Evolutionary conservation across 148 eudicot genomes (phyloP).

Genomic region (Fagopyrum tataricum): DNA sequence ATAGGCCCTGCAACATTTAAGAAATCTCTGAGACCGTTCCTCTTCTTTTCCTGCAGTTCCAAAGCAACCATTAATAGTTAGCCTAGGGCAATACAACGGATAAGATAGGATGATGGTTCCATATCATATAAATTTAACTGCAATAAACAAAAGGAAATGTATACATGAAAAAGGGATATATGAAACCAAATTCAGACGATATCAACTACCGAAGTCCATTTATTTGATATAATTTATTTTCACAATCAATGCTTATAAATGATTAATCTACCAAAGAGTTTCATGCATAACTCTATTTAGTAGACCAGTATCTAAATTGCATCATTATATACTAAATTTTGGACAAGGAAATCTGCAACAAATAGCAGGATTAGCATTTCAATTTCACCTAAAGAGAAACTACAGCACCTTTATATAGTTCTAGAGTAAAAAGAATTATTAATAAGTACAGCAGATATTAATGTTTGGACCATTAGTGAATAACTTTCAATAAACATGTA

Average conservation of each 20-base stretch:
- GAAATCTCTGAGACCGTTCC: conserved; percentile 59
- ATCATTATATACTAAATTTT: background rate
- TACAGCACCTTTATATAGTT: background rate
- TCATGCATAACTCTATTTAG: background rate
- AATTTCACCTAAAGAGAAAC: background rate
- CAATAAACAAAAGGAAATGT: background rate
- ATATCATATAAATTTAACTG: background rate
- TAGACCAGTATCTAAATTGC: background rate
- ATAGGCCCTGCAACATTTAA: conserved; percentile 89
- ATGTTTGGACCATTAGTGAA: background rate
- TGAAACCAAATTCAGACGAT: background rate
- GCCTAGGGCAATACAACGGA: background rate
- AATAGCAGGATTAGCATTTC: background rate
- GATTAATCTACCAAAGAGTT: background rate
- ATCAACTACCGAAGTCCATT: background rate
- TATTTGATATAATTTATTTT: background rate
- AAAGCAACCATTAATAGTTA: conserved; percentile 14
- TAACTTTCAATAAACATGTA: background rate
- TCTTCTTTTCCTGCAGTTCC: conserved; percentile 66
- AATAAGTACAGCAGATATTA: background rate
- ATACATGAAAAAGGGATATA: background rate
- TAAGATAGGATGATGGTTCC: background rate
- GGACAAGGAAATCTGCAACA: background rate
- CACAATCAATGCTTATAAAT: background rate
- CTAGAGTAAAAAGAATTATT: background rate